Evolutionary conservation across 129 eudicot species (phyloP), one percentile per base, ranked within the genome.

Genomic region (Ambrosia artemisiifolia): DNA sequence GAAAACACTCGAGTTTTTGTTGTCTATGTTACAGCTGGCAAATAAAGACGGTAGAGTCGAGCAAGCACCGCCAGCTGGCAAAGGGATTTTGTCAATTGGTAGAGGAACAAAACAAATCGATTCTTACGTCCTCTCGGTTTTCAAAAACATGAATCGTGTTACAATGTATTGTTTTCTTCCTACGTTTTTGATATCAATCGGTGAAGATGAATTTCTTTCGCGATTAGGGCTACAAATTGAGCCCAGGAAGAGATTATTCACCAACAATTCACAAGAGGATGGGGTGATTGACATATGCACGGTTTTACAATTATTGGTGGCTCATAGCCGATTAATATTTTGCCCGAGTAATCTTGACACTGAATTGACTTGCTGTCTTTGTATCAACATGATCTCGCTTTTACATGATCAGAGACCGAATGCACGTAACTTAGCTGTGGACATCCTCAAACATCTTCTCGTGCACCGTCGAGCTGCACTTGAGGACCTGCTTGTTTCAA

Each of bases 21-120:
- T 95, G 71, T 90, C 99, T 20, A 88, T 95, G 91, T 78, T 95
- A 60, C 99, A 95, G 84, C 78, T 95, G 85, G 99, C 99, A 38
- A 95, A 95, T 71, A 95, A 95, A 83, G 96, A 88, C 50, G 99
- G 99, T 28, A 87, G 99, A 55, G 82, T 95, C 63, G 99, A 95
- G 82, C 97, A 86, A 69, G 83, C 91, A 64, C 66, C 76, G 49
- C 95, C 97, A 8, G 53, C 83, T 14, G 94, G 90, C 4, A 95
- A 90, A 81, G 88, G 93, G 38, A 81, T 95, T 66, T 84, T 95
- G 67, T 90, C 99, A 9, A 90, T 95, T 20, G 91, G 88, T 38
- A 88, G 97, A 83, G 99, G 97, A 78, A 19, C 63, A 6, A 86
- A 85, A 72, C 97, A 86, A 64, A 88, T 95, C 16, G 99, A 95